Evolutionary conservation across 2,329 filamentous ascomycete genomes (phyloP).

Genomic region (Fusarium coffeatum): DNA sequence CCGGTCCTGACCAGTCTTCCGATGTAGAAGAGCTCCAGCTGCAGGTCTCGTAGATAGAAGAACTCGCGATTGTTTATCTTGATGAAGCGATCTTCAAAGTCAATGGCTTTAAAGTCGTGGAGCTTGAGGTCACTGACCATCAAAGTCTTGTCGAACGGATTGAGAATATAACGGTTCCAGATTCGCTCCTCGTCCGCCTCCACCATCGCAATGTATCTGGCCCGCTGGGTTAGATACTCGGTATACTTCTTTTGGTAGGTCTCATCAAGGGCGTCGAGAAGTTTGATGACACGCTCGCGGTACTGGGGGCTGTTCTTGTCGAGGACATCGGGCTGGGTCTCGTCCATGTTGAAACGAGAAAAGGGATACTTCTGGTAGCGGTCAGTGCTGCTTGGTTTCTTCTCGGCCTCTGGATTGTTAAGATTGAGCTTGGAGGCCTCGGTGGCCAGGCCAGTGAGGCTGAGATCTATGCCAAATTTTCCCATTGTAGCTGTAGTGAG

Average conservation of each 20-base stretch:
- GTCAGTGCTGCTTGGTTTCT: neutral
- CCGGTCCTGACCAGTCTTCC: constrained; percentile 11
- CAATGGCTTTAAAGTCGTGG: neutral
- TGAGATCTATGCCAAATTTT: neutral
- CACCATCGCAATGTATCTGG: neutral
- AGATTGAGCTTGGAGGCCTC: neutral
- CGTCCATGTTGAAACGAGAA: neutral
- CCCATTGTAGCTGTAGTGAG: constrained; percentile 7
- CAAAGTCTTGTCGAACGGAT: neutral
- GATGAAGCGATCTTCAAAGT: neutral
- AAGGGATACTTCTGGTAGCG: constrained; percentile 18
- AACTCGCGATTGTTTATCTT: too few species aligned
- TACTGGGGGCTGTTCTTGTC: constrained; percentile 31
- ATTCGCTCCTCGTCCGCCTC: constrained; percentile 6
- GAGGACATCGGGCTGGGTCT: neutral
- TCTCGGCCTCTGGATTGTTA: neutral
- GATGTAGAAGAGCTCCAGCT: neutral
- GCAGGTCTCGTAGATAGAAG: neutral
- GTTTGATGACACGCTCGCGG: constrained; percentile 2
- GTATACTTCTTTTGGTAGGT: neutral
- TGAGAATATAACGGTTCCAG: constrained; percentile 29
- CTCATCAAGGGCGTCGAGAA: constrained; percentile 16
- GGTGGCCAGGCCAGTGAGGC: neutral
- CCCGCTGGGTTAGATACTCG: constrained; percentile 5
- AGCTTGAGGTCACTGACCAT: neutral